Conservation (phyloP, 2,329 filamentous ascomycete species). For the Didymella glomerata region DNA sequence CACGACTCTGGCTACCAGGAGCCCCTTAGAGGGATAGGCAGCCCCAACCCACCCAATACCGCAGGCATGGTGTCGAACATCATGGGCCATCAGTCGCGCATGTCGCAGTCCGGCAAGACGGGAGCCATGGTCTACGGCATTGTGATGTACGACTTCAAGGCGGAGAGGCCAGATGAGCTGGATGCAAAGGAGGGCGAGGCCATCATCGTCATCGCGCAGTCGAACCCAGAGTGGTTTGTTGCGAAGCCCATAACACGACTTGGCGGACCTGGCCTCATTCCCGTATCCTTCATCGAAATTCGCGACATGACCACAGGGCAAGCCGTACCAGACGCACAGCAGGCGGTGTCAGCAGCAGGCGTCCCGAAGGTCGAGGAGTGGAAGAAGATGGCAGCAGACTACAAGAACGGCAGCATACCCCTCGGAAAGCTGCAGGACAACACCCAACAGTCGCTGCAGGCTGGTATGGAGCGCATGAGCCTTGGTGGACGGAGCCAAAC, state of each 20-base stretch:
- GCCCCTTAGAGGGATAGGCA: slow-evolving; percentile 36
- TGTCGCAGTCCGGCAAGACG: slow-evolving; percentile 59
- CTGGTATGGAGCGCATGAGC: slow-evolving; percentile 79
- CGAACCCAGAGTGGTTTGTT: slow-evolving; percentile 98
- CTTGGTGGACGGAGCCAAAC: slow-evolving; percentile 58
- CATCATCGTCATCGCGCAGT: slow-evolving; percentile 98
- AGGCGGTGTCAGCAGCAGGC: slow-evolving; percentile 85
- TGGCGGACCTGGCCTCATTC: slow-evolving; percentile 94
- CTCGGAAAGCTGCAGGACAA: slow-evolving; percentile 82
- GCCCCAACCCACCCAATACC: slow-evolving; percentile 44
- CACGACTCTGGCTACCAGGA: slow-evolving; percentile 94
- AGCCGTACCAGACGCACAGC: slow-evolving; percentile 80
- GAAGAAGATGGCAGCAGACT: slow-evolving; percentile 99
- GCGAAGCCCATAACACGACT: slow-evolving; percentile 97
- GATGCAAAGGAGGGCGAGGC: slow-evolving; percentile 95
- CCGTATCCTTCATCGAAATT: slow-evolving; percentile 96
- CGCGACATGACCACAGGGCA: slow-evolving; percentile 90
- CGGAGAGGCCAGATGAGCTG: slow-evolving; percentile 93
- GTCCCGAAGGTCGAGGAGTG: slow-evolving; percentile 97
- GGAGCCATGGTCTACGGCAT: slow-evolving; percentile 96
- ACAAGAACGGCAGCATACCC: slow-evolving; percentile 98
- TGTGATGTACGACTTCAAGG: slow-evolving; percentile 96
- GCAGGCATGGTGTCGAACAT: slow-evolving; percentile 24
- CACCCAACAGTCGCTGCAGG: slow-evolving; percentile 60
- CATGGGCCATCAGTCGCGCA: slow-evolving; percentile 43